Conservation (phyloP, 1,284 basidiomycete genomes). For the Bjerkandera adusta region DNA sequence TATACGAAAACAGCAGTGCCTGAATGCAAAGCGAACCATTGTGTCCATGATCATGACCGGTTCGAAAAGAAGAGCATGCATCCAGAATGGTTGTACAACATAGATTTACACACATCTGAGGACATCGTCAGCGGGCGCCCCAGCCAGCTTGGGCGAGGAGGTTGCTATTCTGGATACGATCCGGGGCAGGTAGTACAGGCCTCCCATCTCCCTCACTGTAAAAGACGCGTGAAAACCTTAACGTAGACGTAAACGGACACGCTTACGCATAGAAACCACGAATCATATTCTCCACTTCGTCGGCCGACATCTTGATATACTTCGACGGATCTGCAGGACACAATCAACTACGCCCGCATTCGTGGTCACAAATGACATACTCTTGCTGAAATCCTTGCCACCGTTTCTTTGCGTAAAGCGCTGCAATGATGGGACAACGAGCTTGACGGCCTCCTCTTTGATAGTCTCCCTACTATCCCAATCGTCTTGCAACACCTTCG, state of each 20-base stretch:
- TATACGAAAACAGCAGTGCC: background rate
- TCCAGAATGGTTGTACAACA: background rate
- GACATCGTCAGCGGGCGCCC: slow-evolving; percentile 13
- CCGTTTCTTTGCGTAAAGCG: slow-evolving; percentile 69
- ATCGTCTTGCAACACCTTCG: slow-evolving; percentile 71
- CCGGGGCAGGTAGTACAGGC: slow-evolving; percentile 18
- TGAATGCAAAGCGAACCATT: too few relatives aligned
- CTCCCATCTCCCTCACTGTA: slow-evolving; percentile 19
- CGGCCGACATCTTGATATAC: slow-evolving; percentile 76
- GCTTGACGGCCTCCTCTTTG: slow-evolving; percentile 68
- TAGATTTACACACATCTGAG: background rate
- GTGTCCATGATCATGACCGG: too few relatives aligned
- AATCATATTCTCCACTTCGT: slow-evolving; percentile 72
- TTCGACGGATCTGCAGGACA: slow-evolving; percentile 67
- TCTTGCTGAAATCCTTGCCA: slow-evolving; percentile 82
- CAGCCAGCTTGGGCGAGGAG: slow-evolving; percentile 30
- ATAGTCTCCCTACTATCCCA: slow-evolving; percentile 52
- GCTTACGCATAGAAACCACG: slow-evolving; percentile 50
- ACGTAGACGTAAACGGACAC: background rate
- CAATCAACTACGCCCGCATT: background rate
- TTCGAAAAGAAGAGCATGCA: background rate
- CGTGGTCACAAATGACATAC: slow-evolving; percentile 40
- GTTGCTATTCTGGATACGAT: slow-evolving; percentile 27
- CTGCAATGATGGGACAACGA: slow-evolving; percentile 71
- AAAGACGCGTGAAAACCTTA: background rate